A percentile compares a stretch with the other conserved stretches of the same genome.
Evolutionary conservation across 169 alveolate species (phyloP).

Genomic region (Cryptosporidium baileyi): DNA sequence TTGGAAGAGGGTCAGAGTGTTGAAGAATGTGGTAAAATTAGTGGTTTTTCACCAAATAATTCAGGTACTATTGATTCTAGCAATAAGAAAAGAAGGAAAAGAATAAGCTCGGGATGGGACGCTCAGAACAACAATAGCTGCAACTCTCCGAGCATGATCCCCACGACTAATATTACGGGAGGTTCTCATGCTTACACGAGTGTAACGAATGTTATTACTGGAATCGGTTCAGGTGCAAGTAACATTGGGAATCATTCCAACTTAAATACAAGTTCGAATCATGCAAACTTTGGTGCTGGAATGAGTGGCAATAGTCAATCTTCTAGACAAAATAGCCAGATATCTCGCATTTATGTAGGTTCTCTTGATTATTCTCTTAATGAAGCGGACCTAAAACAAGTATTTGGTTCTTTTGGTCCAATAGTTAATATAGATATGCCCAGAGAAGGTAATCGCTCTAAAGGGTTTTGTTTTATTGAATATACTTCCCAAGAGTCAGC

Average conservation of each 20-base stretch:
- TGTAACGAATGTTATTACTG: background rate
- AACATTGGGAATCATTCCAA: background rate
- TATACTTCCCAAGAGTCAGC: conserved; percentile 79
- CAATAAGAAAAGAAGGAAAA: conserved; percentile 37
- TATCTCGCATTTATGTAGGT: conserved; percentile 78
- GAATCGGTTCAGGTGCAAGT: conserved; percentile 1
- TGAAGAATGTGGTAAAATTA: conserved; percentile 30
- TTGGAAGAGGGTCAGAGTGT: conserved; percentile 47
- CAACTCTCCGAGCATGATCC: conserved; percentile 48
- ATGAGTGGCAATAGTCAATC: background rate
- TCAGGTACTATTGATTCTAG: conserved; percentile 47
- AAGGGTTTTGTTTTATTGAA: conserved; percentile 79
- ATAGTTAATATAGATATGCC: conserved; percentile 77
- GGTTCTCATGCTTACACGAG: conserved; percentile 2
- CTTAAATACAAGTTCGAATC: background rate
- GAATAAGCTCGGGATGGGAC: conserved; percentile 65
- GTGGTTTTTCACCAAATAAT: conserved; percentile 35
- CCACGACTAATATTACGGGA: background rate
- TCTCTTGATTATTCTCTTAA: conserved; percentile 77
- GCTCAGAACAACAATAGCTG: conserved; percentile 39
- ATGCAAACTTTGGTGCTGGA: background rate
- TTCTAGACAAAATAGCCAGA: conserved; percentile 62
- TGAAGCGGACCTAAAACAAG: conserved; percentile 74
- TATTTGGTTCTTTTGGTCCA: conserved; percentile 77
- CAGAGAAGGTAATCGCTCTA: conserved; percentile 79